Evolutionary conservation across 768 basidiomycete species (phyloP).

Genomic region (Hemileccinum rubropunctum): DNA sequence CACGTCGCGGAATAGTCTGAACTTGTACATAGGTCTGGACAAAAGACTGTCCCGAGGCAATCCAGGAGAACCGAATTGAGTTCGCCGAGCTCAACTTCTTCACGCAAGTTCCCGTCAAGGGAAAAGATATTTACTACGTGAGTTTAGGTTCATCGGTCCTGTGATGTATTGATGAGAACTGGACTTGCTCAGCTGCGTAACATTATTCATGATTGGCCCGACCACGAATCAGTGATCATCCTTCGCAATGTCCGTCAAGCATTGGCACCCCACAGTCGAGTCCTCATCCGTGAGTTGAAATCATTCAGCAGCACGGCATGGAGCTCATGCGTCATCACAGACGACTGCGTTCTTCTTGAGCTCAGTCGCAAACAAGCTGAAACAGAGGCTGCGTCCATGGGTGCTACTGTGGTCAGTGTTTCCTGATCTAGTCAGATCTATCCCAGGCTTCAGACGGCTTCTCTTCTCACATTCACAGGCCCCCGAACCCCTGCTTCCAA

Average conservation of each 20-base stretch:
- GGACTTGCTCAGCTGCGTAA: constrained; percentile 12
- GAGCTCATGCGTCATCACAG: constrained; percentile 7
- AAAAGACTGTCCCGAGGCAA: constrained; percentile 22
- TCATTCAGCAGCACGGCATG: not conserved
- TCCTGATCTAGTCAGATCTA: not conserved
- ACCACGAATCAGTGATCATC: constrained; percentile 18
- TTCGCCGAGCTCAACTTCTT: constrained; percentile 34
- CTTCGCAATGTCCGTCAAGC: constrained; percentile 23
- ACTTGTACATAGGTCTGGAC: constrained; percentile 21
- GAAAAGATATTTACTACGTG: constrained; percentile 34
- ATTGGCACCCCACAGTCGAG: constrained; percentile 19
- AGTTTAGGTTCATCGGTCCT: not conserved
- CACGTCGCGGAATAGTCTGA: not conserved
- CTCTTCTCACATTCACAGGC: constrained; percentile 19
- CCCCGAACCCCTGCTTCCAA: constrained; percentile 32
- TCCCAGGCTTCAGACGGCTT: not conserved
- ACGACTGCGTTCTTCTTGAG: constrained; percentile 21
- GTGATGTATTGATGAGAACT: not conserved
- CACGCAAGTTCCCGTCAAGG: constrained; percentile 24
- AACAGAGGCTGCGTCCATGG: constrained; percentile 11
- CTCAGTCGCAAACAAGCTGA: constrained; percentile 14
- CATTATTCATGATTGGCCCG: constrained; percentile 30
- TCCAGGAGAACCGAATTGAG: constrained; percentile 24
- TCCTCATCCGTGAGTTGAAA: constrained; percentile 29
- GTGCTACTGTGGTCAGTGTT: constrained; percentile 15